These are phyloP conservation scores for Cladosporium sp. DNA, from an alignment of 2,329 filamentous ascomycete genomes.

Conservation along the genomic window DNA sequence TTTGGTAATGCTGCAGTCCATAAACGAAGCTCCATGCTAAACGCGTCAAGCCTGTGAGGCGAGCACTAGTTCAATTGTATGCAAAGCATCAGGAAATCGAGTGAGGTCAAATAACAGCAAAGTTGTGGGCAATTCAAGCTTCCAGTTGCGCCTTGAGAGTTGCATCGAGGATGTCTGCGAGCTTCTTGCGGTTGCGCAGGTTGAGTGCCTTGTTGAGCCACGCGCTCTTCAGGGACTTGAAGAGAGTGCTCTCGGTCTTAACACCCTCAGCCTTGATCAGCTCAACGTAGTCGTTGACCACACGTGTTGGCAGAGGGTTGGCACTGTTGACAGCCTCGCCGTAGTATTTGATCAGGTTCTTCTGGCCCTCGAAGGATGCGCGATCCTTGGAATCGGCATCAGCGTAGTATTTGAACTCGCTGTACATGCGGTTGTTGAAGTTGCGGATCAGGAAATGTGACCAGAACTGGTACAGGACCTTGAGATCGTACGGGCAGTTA, in stretches of 20 bases:
- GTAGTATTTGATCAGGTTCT: slow-evolving; percentile 66
- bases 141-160: slow-evolving; percentile 56
- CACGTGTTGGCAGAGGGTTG: slow-evolving; percentile 52
- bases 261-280: slow-evolving; percentile 52
- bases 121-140: background rate
- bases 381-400: slow-evolving; percentile 61
- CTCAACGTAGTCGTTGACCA: slow-evolving; percentile 57
- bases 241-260: slow-evolving; percentile 44
- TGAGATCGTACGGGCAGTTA: slow-evolving; percentile 58
- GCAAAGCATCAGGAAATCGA: background rate
- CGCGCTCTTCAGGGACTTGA: slow-evolving; percentile 53
- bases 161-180: slow-evolving; percentile 53
- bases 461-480: slow-evolving; percentile 73
- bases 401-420: slow-evolving; percentile 69
- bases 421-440: slow-evolving; percentile 74
- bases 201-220: slow-evolving; percentile 57
- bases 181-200: slow-evolving; percentile 58
- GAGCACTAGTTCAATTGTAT: slow-evolving; percentile 1
- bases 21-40: background rate
- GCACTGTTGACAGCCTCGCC: slow-evolving; percentile 56
- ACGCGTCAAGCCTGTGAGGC: slow-evolving; percentile 5
- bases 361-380: slow-evolving; percentile 57
- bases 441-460: slow-evolving; percentile 69
- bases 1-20: background rate
- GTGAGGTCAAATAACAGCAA: background rate